These are phyloP conservation scores for Pseudocercospora crystallina DNA, from an alignment of 2,329 filamentous ascomycete genomes.

Conservation along the genomic window DNA sequence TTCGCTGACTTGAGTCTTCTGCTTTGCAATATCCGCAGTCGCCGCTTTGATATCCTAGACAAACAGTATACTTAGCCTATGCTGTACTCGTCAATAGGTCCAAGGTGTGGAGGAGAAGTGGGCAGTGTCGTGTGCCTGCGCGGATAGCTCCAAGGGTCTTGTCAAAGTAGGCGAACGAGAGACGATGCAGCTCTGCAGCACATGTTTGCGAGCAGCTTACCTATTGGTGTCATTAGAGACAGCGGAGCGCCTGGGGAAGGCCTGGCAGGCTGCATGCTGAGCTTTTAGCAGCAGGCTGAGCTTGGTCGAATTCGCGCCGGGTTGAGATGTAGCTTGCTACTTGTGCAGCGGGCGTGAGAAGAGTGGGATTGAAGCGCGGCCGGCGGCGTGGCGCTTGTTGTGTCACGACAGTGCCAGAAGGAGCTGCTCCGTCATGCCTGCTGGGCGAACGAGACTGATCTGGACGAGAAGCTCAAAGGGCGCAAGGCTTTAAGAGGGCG, in stretches of 20 bases:
- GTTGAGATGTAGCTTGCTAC: neutral
- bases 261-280: slow-evolving; percentile 18
- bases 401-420: neutral
- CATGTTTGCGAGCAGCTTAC: slow-evolving; percentile 28
- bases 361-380: neutral
- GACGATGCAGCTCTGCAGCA: slow-evolving; percentile 5
- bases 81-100: too few relatives aligned
- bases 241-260: slow-evolving; percentile 18
- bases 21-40: slow-evolving; percentile 54
- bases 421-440: too few relatives aligned
- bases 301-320: slow-evolving; percentile 3
- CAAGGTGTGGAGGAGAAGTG: too few relatives aligned
- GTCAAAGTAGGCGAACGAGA: too few relatives aligned
- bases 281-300: neutral
- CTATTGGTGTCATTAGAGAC: slow-evolving; percentile 35
- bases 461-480: neutral
- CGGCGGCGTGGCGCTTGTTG: neutral
- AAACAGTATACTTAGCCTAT: slow-evolving; percentile 24
- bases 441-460: neutral
- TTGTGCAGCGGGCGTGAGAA: neutral
- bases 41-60: slow-evolving; percentile 48
- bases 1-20: slow-evolving; percentile 47
- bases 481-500: neutral
- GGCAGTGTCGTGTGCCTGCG: too few relatives aligned
- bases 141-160: too few relatives aligned